Evolutionary conservation across 371 early-diverging fungal genomes (phyloP), one percentile per base, ranked within the genome.

Genomic region (Mortierella sp.): DNA sequence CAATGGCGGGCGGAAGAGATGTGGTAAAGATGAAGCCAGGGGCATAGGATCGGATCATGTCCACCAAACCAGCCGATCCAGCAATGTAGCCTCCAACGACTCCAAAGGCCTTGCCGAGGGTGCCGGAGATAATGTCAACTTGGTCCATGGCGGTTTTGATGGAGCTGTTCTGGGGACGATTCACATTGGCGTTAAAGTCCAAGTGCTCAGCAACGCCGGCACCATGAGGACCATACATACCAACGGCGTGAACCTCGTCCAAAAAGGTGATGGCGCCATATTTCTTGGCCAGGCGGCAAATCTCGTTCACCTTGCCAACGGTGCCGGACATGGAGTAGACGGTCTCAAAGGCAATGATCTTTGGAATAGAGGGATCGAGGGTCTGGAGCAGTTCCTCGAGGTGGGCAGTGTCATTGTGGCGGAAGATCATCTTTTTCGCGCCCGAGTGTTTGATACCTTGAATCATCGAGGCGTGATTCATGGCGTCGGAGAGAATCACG

Each of bases 21-120:
- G 99, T 98, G 60, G 99, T 98, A 80, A 98, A 98, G 79, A 98
- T 98, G 82, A 98, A 98, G 43, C 99, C 99, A 40, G 98, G 98
- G 10, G 99, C 99, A 79, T 98, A 98, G 25, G 95, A 95, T 61
- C 99, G 95, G 52, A 98, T 90, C 94, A 97, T 93, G 80, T 98
- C 99, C 31, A 98, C 93, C 40, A 96, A 84, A 24, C 82, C 73
- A 41, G 96, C 91, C 16, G 94, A 94, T 27, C 86, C 97, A 28
- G 97, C 98, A 81, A 97, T 94, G 80, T 98, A 98, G 46, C 99
- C 99, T 65, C 99, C 99, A 43, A 98, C 98, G 34, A 96, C 93
- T 67, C 99, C 99, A 81, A 87, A 98, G 16, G 97, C 98, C 81
- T 98, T 98, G 79, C 98, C 99, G 21, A 98, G 91, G 2, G 99